phyloP scores from a whole-genome alignment of 2,329 filamentous ascomycete species.

The Sporothrix luriei region DNA sequence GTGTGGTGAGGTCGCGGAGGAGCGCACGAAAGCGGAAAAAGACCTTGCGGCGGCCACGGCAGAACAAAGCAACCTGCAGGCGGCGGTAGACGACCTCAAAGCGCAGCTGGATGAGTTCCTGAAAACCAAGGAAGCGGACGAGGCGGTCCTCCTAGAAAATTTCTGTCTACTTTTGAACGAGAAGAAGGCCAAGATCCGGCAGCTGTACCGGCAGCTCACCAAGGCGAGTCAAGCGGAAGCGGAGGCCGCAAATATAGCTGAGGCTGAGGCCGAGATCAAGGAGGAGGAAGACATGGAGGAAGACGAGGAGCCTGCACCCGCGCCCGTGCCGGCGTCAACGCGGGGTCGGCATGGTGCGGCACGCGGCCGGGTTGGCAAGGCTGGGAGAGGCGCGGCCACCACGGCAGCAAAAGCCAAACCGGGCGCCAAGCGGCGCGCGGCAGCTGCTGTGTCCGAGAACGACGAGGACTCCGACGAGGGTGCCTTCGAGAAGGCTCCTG shows the following conservation, averaged over 20 bases:
- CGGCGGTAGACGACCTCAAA: conserved; percentile 60
- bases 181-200: conserved; percentile 77
- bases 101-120: conserved; percentile 67
- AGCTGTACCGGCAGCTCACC: conserved; percentile 66
- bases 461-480: conserved; percentile 51
- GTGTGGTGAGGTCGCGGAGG: conserved; percentile 62
- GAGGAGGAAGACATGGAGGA: conserved; percentile 35
- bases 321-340: background rate
- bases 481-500: conserved; percentile 46
- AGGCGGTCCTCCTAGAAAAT: conserved; percentile 67
- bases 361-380: conserved; percentile 20
- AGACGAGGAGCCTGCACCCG: background rate
- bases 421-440: conserved; percentile 39
- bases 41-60: conserved; percentile 49
- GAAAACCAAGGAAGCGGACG: conserved; percentile 66
- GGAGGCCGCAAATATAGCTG: background rate
- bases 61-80: conserved; percentile 54
- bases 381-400: background rate
- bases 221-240: background rate
- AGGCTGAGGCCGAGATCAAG: conserved; percentile 37
- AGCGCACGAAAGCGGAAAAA: conserved; percentile 50
- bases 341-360: background rate
- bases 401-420: conserved; percentile 39
- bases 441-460: conserved; percentile 47
- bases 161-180: conserved; percentile 72